Evolutionary conservation across 225 moss, liverwort and hornwort genomes (phyloP), one percentile per base, ranked within the genome.

Genomic region (Ulota crispa): DNA sequence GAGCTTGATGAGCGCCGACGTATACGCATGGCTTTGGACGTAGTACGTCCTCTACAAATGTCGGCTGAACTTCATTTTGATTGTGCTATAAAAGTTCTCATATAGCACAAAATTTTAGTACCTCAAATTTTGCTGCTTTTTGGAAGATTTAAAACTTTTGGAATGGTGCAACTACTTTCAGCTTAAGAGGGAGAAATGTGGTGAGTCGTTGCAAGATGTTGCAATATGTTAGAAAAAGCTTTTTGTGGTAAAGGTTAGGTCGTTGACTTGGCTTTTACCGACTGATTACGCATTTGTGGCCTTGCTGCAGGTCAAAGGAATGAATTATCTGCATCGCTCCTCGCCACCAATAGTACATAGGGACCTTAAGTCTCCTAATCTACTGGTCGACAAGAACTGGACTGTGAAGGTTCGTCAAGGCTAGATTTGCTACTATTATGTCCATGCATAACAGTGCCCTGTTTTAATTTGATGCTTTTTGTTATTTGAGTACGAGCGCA

Each of bases 311-410:
- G 97, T 88, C 21, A 99, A 99, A 83, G 98, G 98, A 78, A 99
- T 99, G 98, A 99, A 99, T 78, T 99, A 99, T 89, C 85, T 99
- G 67, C 98, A 99, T 64, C 94, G 98, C 41, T 99, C 93, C 69
- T 91, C 93, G 50, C 98, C 95, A 14, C 98, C 98, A 47, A 82
- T 99, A 32, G 95, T 99, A 67, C 98, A 99, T 84, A 92, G 98
- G 83, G 98, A 99, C 85, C 87, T 99, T 26, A 99, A 99, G 80
- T 99, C 98, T 7, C 98, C 95, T 28, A 99, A 99, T 75, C 65
- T 99, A 75, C 80, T 99, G 39, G 98, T 99, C n/a, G 98, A 99
- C 84, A 99, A 99, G 67, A 99, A 99, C 39, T 99, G 98, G 98
- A 99, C 94, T 73, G 98, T 99, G 50, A 99, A 99, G 98, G 97